phyloP scores from a whole-genome alignment of 148 eudicot species.

The Rheum nobile region DNA sequence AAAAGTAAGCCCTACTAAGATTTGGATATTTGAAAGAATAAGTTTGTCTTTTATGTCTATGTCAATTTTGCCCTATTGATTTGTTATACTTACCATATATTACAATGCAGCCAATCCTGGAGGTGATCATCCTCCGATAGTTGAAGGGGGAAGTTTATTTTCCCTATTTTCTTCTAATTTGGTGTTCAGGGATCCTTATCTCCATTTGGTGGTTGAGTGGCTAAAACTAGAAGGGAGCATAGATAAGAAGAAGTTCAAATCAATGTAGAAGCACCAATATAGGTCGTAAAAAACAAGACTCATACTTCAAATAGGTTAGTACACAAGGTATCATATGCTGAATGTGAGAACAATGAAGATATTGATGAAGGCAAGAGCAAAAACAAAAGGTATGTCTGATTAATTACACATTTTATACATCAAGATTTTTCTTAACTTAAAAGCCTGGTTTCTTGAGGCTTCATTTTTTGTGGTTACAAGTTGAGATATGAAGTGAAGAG shows the following conservation, averaged over 20 bases:
- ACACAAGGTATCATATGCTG: conserved; percentile 83
- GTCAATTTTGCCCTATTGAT: no score
- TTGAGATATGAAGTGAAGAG: background rate
- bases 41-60: no score
- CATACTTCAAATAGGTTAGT: conserved; percentile 71
- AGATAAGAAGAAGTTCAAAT: conserved; percentile 37
- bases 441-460: background rate
- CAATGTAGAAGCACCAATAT: conserved; percentile 27
- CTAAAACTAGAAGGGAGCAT: no score
- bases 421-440: background rate
- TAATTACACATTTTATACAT: background rate
- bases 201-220: no score
- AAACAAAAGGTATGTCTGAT: conserved; percentile 57
- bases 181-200: no score
- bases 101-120: no score
- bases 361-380: conserved; percentile 58
- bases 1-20: no score
- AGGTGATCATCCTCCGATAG: no score
- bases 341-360: conserved; percentile 92
- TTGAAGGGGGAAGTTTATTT: no score
- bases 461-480: background rate
- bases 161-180: no score
- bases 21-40: no score
- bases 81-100: no score
- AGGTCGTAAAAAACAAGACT: conserved; percentile 47